These are phyloP conservation scores for Oenanthe sinensis DNA, from an alignment of 129 eudicot species.

Conservation along the genomic window DNA sequence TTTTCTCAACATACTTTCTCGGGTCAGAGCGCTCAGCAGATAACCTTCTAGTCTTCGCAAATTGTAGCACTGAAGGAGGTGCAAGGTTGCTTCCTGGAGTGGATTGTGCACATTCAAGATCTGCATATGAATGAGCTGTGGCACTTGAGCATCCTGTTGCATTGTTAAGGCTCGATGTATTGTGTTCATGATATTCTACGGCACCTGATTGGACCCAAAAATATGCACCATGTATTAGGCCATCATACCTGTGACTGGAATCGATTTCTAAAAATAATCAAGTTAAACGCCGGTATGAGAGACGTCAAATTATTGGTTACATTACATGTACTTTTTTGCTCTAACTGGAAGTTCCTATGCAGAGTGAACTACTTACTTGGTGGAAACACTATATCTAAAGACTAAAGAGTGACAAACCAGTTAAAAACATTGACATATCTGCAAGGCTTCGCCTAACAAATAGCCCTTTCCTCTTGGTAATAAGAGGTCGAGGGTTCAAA, in stretches of 20 bases:
- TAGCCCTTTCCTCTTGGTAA: neutral
- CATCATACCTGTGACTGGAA: neutral
- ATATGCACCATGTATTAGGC: neutral
- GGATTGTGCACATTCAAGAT: slow-evolving; percentile 57
- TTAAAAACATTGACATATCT: neutral
- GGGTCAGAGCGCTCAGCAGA: slow-evolving; percentile 60
- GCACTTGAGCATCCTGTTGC: slow-evolving; percentile 38
- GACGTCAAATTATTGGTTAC: neutral
- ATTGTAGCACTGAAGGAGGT: slow-evolving; percentile 53
- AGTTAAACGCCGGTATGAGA: neutral
- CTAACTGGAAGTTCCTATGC: neutral
- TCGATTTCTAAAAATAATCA: neutral
- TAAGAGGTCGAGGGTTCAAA: neutral
- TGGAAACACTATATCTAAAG: neutral
- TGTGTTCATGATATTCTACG: slow-evolving; percentile 36
- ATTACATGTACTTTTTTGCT: neutral
- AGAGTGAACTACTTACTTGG: neutral
- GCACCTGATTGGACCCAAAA: slow-evolving; percentile 20
- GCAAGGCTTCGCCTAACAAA: neutral
- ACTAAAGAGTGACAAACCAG: neutral
- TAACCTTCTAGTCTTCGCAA: slow-evolving; percentile 79
- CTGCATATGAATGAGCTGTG: slow-evolving; percentile 39
- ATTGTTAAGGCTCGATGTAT: slow-evolving; percentile 38
- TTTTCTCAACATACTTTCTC: slow-evolving; percentile 42
- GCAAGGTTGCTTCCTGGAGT: slow-evolving; percentile 51